Evolutionary conservation across 345 rosid genomes (phyloP), one percentile per base, ranked within the genome.

Genomic region (Nasturtium officinale): DNA sequence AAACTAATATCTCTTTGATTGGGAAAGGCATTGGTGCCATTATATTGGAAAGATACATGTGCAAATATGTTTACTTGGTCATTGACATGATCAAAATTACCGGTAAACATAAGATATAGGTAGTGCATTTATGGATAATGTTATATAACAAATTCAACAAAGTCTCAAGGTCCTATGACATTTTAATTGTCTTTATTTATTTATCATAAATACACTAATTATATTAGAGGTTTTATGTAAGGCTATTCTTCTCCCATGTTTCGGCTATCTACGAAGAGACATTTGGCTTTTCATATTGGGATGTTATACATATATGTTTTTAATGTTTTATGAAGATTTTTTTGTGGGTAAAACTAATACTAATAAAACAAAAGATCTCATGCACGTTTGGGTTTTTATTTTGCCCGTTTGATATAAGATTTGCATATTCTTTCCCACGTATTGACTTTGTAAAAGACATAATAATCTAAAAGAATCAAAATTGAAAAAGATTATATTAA

Each of bases 251-350:
- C 75, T 69, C 71, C 75, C 71, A 76, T 26, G 65, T 62, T 69
- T 37, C 52, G 65, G 79, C 52, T 70, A 15, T 33, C 20, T 47
- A 55, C 65, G 71, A 76, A 76, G 66, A 70, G 79, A 63, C 79
- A 69, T 53, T 68, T 76, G 80, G 76, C 80, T 70, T 76, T 76
- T 63, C 71, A 70, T 68, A 68, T 63, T 55, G 40, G 28, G 56
- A 61, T 76, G 37, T 16, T 68, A 15, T 20, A 33, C 18, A 54
- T 42, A 62, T 42, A 43, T 30, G n/a, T 23, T 42, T 53, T 33
- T 71, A 56, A 47, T 71, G 63, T 61, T 53, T 47, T 37, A 6
- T 74, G 48, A 21, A 48, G 6, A 38, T 45, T 67, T 1, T 61
- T 52, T 38, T 60, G 29, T 40, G 18, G 9, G n/a, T 45, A 28